Conservation (phyloP, 768 basidiomycete species). For the Leccinum rimulosum region DNA sequence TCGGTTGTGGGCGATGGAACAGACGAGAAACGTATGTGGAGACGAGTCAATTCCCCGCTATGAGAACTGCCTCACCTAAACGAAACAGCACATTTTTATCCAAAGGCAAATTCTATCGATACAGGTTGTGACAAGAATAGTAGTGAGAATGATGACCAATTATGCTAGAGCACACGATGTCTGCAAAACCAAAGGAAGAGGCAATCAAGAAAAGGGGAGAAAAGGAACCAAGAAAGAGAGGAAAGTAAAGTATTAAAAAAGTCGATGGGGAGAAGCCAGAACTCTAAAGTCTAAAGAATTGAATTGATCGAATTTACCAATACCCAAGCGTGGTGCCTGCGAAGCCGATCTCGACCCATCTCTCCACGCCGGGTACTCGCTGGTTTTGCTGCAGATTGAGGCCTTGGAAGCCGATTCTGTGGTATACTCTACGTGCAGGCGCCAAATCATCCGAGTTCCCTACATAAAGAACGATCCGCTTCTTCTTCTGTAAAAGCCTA, state of each 20-base stretch:
- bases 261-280: background rate
- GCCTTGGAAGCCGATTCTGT: conserved; percentile 23
- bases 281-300: no score
- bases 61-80: background rate
- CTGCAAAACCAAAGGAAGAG: background rate
- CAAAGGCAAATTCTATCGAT: background rate
- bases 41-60: background rate
- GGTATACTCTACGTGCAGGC: conserved; percentile 22
- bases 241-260: no score
- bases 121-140: background rate
- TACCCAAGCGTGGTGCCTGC: conserved; percentile 12
- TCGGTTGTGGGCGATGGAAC: background rate
- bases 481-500: conserved; percentile 38
- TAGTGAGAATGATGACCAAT: background rate
- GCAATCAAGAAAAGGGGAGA: background rate
- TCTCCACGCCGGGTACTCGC: conserved; percentile 14
- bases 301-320: conserved; percentile 7
- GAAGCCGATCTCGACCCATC: conserved; percentile 21
- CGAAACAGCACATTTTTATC: background rate
- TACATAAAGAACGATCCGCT: conserved; percentile 54
- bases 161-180: conserved; percentile 15
- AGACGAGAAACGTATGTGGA: background rate
- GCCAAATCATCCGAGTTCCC: conserved; percentile 32
- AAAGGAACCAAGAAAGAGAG: no score
- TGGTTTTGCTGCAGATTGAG: conserved; percentile 4